Percentiles rank a stretch among this genome's conserved stretches.
Evolutionary conservation across 2,329 filamentous ascomycete genomes (phyloP).

Genomic region (Whalleya microplaca): DNA sequence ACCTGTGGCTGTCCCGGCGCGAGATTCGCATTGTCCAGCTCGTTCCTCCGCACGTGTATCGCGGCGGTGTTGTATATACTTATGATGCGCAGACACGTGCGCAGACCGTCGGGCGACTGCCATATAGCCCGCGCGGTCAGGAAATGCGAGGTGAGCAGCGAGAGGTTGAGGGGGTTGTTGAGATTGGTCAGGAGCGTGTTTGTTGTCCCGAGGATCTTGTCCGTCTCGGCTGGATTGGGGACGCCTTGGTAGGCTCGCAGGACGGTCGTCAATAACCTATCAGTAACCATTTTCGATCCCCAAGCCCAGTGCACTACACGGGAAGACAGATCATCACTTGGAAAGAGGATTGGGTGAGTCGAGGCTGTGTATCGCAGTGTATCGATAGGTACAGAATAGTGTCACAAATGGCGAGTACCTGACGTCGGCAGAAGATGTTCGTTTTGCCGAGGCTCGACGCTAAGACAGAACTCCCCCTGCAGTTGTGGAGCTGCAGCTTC

Average conservation of each 20-base stretch:
- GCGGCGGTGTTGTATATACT: constrained; percentile 74
- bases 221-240: constrained; percentile 53
- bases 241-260: constrained; percentile 62
- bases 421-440: constrained; percentile 3
- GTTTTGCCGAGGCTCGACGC: constrained; percentile 35
- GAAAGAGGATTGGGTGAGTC: background rate
- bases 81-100: constrained; percentile 67
- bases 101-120: constrained; percentile 62
- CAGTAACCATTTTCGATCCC: constrained; percentile 60
- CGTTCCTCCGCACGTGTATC: constrained; percentile 54
- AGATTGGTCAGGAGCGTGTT: constrained; percentile 69
- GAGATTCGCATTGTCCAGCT: constrained; percentile 44
- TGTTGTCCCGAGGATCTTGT: constrained; percentile 67
- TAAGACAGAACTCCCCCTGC: constrained; percentile 2
- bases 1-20: constrained; percentile 33
- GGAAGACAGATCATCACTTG: background rate
- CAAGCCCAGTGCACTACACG: background rate
- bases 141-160: constrained; percentile 72
- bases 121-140: constrained; percentile 74
- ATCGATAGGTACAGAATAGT: constrained; percentile 9
- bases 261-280: constrained; percentile 68
- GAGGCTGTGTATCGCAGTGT: background rate
- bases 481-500: background rate
- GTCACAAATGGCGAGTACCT: constrained; percentile 5
- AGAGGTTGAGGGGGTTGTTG: constrained; percentile 75